phyloP scores from a whole-genome alignment of 2,329 filamentous ascomycete genomes.

The Geosmithia morbida region DNA sequence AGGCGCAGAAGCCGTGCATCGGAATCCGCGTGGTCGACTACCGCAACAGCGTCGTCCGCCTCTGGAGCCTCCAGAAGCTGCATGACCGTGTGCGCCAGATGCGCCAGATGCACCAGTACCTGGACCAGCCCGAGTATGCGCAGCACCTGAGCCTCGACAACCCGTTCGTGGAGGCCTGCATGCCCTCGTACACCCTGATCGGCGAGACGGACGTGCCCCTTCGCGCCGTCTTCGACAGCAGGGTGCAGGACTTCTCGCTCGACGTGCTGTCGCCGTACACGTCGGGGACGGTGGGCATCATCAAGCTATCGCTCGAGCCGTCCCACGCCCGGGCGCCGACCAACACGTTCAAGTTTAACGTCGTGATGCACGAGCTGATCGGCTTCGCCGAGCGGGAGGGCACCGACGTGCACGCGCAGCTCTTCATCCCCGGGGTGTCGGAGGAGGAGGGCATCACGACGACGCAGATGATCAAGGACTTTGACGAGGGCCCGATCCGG shows the following conservation, averaged over 20 bases:
- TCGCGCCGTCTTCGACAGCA: conserved; percentile 82
- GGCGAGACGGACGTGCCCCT: conserved; percentile 89
- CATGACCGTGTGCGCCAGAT: conserved; percentile 77
- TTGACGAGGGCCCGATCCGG: conserved; percentile 81
- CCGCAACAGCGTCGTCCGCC: conserved; percentile 67
- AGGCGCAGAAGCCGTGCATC: conserved; percentile 76
- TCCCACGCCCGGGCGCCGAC: conserved; percentile 86
- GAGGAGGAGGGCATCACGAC: conserved; percentile 88
- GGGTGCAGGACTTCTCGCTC: conserved; percentile 85
- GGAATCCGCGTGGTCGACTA: conserved; percentile 86
- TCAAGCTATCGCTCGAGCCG: conserved; percentile 82
- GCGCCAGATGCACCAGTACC: conserved; percentile 94
- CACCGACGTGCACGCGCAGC: conserved; percentile 85
- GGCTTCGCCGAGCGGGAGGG: conserved; percentile 94
- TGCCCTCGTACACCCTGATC: conserved; percentile 83
- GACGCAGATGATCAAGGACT: conserved; percentile 85
- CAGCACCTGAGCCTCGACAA: conserved; percentile 88
- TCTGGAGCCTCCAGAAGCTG: conserved; percentile 92
- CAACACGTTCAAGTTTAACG: conserved; percentile 92
- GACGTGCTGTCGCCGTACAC: conserved; percentile 91
- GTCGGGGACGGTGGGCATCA: conserved; percentile 75
- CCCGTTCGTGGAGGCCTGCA: conserved; percentile 80
- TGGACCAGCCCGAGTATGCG: conserved; percentile 87
- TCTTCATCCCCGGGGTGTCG: conserved; percentile 86
- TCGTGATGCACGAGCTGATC: conserved; percentile 91